Conservation (phyloP, 1,284 basidiomycete species). For the Cystobasidium sp. region DNA sequence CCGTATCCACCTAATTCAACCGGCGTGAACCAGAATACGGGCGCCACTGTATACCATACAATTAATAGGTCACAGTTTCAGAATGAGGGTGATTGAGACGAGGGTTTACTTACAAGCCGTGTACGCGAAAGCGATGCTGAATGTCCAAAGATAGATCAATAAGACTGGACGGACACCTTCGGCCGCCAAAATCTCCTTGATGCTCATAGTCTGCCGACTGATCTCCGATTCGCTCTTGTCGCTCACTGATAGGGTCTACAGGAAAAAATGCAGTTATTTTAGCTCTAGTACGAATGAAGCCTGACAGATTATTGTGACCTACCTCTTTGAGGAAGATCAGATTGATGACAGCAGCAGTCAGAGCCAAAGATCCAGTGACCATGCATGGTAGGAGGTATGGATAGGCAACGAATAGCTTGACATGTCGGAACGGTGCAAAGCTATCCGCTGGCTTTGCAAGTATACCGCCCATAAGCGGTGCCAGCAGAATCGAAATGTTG, state of each 20-base stretch:
- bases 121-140: conserved; percentile 49
- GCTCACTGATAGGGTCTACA: conserved; percentile 10
- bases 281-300: background rate
- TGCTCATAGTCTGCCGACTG: conserved; percentile 5
- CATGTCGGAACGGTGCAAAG: conserved; percentile 49
- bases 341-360: conserved; percentile 53
- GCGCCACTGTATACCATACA: conserved; percentile 47
- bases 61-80: background rate
- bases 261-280: background rate
- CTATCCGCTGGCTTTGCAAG: conserved; percentile 53
- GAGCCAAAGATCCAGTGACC: conserved; percentile 53
- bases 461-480: conserved; percentile 54
- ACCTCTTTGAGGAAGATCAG: conserved; percentile 56
- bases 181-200: conserved; percentile 46
- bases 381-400: conserved; percentile 58
- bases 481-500: conserved; percentile 51
- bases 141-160: conserved; percentile 50
- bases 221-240: conserved; percentile 26
- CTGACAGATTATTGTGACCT: background rate
- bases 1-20: conserved; percentile 49
- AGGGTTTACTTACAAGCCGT: conserved; percentile 32
- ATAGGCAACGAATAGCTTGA: conserved; percentile 49
- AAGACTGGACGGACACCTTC: conserved; percentile 48
- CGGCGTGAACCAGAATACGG: conserved; percentile 56
- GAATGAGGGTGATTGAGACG: background rate